phyloP scores from a whole-genome alignment of 1,139 yeast genomes.

The Pichia sp. region DNA sequence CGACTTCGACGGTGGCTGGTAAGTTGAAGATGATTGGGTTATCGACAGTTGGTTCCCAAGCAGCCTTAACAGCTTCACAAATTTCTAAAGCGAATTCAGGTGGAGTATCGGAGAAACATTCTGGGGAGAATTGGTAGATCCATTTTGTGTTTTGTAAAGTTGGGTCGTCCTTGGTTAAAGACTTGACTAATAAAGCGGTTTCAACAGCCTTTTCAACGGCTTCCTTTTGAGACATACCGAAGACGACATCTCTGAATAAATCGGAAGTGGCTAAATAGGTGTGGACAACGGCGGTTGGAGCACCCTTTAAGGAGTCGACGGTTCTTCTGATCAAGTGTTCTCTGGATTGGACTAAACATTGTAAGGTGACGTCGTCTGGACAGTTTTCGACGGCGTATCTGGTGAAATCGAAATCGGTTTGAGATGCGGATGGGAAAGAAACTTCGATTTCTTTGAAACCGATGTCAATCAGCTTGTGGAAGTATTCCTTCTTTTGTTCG shows the following conservation, averaged over 20 bases:
- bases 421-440: constrained; percentile 94
- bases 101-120: constrained; percentile 89
- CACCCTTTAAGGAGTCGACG: constrained; percentile 84
- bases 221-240: constrained; percentile 81
- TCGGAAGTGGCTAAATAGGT: constrained; percentile 92
- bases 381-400: constrained; percentile 89
- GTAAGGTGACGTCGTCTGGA: constrained; percentile 89
- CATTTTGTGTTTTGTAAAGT: constrained; percentile 69
- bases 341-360: constrained; percentile 89
- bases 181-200: constrained; percentile 76
- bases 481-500: constrained; percentile 86
- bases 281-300: constrained; percentile 87
- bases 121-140: constrained; percentile 95
- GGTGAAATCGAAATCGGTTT: constrained; percentile 94
- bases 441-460: constrained; percentile 98
- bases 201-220: constrained; percentile 79
- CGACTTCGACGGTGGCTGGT: constrained; percentile 96
- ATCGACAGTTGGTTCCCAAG: constrained; percentile 87
- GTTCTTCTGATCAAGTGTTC: constrained; percentile 89
- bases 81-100: constrained; percentile 80
- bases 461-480: constrained; percentile 77
- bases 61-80: constrained; percentile 93
- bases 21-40: constrained; percentile 91
- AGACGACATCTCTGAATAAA: constrained; percentile 87
- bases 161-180: constrained; percentile 89